phyloP scores from a whole-genome alignment of 2,329 filamentous ascomycete species.

The Monosporascus sp. region DNA sequence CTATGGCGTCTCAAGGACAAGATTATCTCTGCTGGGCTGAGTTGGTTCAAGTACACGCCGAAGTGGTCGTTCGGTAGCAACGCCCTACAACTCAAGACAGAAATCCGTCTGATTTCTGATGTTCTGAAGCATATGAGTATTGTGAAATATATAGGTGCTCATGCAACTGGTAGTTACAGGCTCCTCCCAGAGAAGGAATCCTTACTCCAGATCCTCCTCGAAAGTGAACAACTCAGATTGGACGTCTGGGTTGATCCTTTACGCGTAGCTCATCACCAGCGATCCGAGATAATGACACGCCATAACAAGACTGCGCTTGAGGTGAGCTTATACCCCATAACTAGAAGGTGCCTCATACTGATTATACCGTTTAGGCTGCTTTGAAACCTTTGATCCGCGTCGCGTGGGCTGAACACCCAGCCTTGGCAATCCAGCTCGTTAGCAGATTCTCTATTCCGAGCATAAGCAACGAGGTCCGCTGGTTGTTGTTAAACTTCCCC shows the following conservation, averaged over 20 bases:
- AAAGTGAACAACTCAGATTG: slow-evolving; percentile 78
- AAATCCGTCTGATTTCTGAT: slow-evolving; percentile 75
- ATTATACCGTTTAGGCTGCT: slow-evolving; percentile 37
- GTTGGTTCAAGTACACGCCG: slow-evolving; percentile 80
- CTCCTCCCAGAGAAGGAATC: slow-evolving; percentile 74
- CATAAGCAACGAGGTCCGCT: slow-evolving; percentile 70
- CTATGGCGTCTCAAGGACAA: slow-evolving; percentile 85
- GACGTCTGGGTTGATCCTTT: slow-evolving; percentile 87
- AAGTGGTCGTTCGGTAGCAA: slow-evolving; percentile 97
- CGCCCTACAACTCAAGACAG: slow-evolving; percentile 85
- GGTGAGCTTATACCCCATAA: slow-evolving; percentile 23
- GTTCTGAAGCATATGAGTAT: slow-evolving; percentile 62
- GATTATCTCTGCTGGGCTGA: slow-evolving; percentile 76
- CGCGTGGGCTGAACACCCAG: slow-evolving; percentile 82
- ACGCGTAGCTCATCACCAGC: slow-evolving; percentile 45
- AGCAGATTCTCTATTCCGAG: slow-evolving; percentile 72
- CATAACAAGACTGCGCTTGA: slow-evolving; percentile 35
- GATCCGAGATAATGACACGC: slow-evolving; percentile 33
- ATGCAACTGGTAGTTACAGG: slow-evolving; percentile 49
- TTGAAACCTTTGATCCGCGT: slow-evolving; percentile 64
- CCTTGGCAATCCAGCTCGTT: slow-evolving; percentile 79
- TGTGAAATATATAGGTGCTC: slow-evolving; percentile 54
- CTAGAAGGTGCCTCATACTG: neutral
- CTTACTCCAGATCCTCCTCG: slow-evolving; percentile 72
- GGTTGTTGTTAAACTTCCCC: slow-evolving; percentile 74